These are phyloP conservation scores for Eutypa lata DNA, from an alignment of 2,329 filamentous ascomycete genomes.

Conservation along the genomic window DNA sequence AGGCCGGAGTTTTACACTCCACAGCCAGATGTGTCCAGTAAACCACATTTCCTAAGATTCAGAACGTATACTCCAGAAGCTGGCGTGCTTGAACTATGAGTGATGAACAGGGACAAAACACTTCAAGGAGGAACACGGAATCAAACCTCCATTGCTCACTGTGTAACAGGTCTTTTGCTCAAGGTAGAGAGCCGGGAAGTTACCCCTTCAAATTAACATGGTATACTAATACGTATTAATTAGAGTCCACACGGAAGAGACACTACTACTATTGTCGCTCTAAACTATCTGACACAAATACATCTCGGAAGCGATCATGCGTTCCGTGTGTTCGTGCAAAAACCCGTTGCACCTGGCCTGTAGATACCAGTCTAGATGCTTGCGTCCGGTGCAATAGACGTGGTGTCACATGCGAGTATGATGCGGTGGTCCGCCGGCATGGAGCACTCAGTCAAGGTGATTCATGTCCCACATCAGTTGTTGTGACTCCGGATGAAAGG, in stretches of 20 bases:
- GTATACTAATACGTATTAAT: background rate
- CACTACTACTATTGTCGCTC: conserved; percentile 8
- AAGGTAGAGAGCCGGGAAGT: background rate
- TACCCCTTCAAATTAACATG: background rate
- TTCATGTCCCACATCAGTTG: background rate
- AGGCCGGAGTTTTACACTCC: too few relatives aligned
- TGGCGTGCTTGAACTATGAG: background rate
- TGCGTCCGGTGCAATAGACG: conserved; percentile 4
- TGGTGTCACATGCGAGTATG: conserved; percentile 2
- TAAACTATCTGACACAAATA: conserved; percentile 4
- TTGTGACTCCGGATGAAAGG: background rate
- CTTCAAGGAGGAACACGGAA: background rate
- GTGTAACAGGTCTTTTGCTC: background rate
- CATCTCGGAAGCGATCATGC: conserved; percentile 5
- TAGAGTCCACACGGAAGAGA: conserved; percentile 5
- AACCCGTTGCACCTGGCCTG: conserved; percentile 4
- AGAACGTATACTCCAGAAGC: too few relatives aligned
- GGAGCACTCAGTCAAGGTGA: background rate
- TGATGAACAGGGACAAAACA: background rate
- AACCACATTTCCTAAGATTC: too few relatives aligned
- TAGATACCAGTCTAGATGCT: background rate
- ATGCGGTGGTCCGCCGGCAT: background rate
- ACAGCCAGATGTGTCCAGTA: too few relatives aligned
- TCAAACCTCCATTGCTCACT: background rate
- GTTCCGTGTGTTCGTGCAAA: conserved; percentile 4